A percentile compares a stretch with the other conserved stretches of the same genome.
Evolutionary conservation across 768 basidiomycete species (phyloP).

Genomic region (Phlebiopsis gigantea): DNA sequence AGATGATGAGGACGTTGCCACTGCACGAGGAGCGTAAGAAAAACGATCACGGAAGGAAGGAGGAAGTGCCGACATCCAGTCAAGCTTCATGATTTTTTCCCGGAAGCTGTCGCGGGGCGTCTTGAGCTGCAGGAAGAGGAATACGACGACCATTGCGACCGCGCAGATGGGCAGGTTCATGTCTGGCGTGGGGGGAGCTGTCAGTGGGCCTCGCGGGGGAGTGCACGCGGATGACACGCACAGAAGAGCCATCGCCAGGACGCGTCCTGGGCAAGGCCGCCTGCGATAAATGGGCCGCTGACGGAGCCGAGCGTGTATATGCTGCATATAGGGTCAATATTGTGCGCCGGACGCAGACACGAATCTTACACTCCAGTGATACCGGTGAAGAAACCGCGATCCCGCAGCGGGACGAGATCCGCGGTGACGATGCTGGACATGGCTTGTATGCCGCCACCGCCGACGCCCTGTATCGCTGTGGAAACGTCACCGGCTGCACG

Average conservation of each 20-base stretch:
- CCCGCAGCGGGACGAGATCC: conserved; percentile 30
- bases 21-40: conserved; percentile 10
- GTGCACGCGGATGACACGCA: conserved; percentile 13
- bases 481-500: not conserved
- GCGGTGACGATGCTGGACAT: conserved; percentile 27
- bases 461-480: conserved; percentile 22
- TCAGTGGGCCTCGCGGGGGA: not conserved
- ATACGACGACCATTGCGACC: conserved; percentile 14
- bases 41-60: not conserved
- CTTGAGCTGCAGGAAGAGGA: conserved; percentile 14
- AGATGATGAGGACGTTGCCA: conserved; percentile 20
- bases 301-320: conserved; percentile 12
- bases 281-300: conserved; percentile 22
- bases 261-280: conserved; percentile 12
- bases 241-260: conserved; percentile 27
- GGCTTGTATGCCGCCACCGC: conserved; percentile 23
- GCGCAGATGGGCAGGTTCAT: conserved; percentile 22
- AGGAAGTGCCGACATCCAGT: conserved; percentile 23
- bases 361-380: conserved; percentile 22
- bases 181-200: conserved; percentile 11
- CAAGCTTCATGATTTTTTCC: conserved; percentile 20
- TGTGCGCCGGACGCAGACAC: not conserved
- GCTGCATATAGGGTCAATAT: not conserved
- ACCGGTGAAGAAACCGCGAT: conserved; percentile 28
- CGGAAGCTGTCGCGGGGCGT: conserved; percentile 17